These are phyloP conservation scores for Cladosporium colombiae DNA, from an alignment of 2,329 filamentous ascomycete genomes.

Conservation along the genomic window DNA sequence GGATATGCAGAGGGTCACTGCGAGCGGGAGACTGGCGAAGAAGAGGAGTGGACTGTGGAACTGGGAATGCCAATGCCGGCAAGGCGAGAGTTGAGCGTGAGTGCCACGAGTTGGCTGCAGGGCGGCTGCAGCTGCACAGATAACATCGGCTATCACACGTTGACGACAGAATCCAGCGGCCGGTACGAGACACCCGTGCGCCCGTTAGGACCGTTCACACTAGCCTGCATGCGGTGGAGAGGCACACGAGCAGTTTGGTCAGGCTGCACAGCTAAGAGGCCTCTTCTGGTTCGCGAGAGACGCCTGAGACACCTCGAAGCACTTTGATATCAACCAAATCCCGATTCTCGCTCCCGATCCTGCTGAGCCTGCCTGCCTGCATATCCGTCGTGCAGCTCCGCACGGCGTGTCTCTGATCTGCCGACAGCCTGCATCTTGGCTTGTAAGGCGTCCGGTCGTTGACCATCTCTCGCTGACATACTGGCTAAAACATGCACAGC, in stretches of 20 bases:
- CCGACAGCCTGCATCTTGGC: not conserved
- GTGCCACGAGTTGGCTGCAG: not conserved
- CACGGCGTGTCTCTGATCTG: not conserved
- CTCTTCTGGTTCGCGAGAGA: not conserved
- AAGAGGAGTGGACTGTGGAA: not conserved
- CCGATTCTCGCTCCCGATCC: not conserved
- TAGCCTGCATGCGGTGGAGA: not conserved
- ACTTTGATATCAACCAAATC: not conserved
- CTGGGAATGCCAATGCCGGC: not conserved
- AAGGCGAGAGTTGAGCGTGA: slow-evolving; percentile 4
- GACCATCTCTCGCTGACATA: not conserved
- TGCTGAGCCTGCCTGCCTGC: not conserved
- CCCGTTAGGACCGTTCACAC: not conserved
- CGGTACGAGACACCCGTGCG: slow-evolving; percentile 1
- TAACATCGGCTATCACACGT: not conserved
- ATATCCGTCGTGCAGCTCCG: not conserved
- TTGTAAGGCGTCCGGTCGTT: not conserved
- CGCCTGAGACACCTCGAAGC: not conserved
- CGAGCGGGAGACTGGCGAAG: not conserved
- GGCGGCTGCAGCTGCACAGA: slow-evolving; percentile 10
- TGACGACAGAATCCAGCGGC: not conserved
- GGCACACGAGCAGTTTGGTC: not conserved
- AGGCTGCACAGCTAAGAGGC: not conserved
- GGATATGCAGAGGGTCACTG: slow-evolving; percentile 7
- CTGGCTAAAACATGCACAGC: not conserved